phyloP scores from a whole-genome alignment of 1,284 basidiomycete genomes.

The Sporisorium exsertum region DNA sequence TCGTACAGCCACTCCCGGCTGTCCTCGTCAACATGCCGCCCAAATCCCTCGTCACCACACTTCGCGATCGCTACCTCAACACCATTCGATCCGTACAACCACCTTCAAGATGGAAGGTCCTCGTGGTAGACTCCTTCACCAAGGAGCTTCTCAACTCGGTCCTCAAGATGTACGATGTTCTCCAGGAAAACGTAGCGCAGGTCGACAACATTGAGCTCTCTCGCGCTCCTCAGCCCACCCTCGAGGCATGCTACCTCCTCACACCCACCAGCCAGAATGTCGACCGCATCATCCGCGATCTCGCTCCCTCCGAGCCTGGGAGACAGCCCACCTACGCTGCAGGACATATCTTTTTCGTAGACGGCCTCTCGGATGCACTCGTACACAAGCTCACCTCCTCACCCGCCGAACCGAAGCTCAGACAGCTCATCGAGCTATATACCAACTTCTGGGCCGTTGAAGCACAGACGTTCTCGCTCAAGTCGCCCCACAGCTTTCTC shows the following conservation, averaged over 20 bases:
- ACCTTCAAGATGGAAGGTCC: constrained; percentile 83
- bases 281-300: constrained; percentile 79
- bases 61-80: constrained; percentile 60
- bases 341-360: constrained; percentile 94
- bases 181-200: constrained; percentile 65
- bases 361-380: constrained; percentile 75
- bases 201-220: constrained; percentile 66
- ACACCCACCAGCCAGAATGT: constrained; percentile 95
- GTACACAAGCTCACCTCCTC: constrained; percentile 65
- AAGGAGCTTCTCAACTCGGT: constrained; percentile 86
- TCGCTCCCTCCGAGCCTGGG: constrained; percentile 46
- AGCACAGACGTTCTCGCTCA: constrained; percentile 62
- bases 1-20: not conserved
- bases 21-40: constrained; percentile 51
- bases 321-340: constrained; percentile 78
- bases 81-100: constrained; percentile 67
- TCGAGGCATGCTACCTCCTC: constrained; percentile 78
- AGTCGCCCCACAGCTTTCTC: constrained; percentile 56
- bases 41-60: constrained; percentile 46
- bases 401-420: constrained; percentile 61
- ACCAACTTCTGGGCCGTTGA: constrained; percentile 63
- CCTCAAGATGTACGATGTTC: constrained; percentile 79
- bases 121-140: constrained; percentile 93
- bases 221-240: constrained; percentile 52
- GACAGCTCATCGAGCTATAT: constrained; percentile 67